Evolutionary conservation across 441 rosid species (phyloP), one percentile per base, ranked within the genome.

Genomic region (Mallotus repandus): DNA sequence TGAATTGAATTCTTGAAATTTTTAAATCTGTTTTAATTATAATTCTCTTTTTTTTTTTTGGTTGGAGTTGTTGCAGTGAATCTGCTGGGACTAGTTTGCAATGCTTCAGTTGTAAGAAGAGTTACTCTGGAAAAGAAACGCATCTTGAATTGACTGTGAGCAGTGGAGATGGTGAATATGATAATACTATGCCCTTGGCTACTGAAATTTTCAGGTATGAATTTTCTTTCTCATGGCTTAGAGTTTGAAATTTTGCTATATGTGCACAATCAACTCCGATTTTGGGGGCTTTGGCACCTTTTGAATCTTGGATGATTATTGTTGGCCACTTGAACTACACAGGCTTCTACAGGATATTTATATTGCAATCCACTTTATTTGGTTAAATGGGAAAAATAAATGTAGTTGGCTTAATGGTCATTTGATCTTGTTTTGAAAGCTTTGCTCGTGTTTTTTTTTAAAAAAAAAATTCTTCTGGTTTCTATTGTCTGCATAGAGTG

Each of bases 161-260:
- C 3, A 83, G 89, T 76, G 92, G 88, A 41, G 80, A 83, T 25
- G 76, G 75, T 76, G 75, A 70, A 19, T 85, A 84, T 74, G 83
- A 64, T 15, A 87, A 89, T 75, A 54, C 85, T 53, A 83, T 81
- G 89, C 88, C 93, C 16, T 54, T 76, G 29, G 68, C 85, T 63
- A 86, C 89, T 0, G 92, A 91, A 83, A 1, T 93, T 68, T 93
- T 93, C 88, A 91, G 95, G 93, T 90, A 7, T 67, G 70, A 29
- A 29, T 29, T 29, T 29, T 29, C 32, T 29, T 29, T 29, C 32
- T 29, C 3, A 2, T 29, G 32, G 32, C 32, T 29, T 29, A 29
- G 32, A 29, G 32, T 29, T 29, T 29, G 32, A 29, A 29, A 29
- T 29, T 29, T 29, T 29, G 32, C 32, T 29, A 29, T 29, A 29